Percentiles rank a stretch among this genome's conserved stretches.
These are phyloP conservation scores for Diaporthe caulivora DNA, from an alignment of 2,329 filamentous ascomycete genomes.

Conservation along the genomic window DNA sequence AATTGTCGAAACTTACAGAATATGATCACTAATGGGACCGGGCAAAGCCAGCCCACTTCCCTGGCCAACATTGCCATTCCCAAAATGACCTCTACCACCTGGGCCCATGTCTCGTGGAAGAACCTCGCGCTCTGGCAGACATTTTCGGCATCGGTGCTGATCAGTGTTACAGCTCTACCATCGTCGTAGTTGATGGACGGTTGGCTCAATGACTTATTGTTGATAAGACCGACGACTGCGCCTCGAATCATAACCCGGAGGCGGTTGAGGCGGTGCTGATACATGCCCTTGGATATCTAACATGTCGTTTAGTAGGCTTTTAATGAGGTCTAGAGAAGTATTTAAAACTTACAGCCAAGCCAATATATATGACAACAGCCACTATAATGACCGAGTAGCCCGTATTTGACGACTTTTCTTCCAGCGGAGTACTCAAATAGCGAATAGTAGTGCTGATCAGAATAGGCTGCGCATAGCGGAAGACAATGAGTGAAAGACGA, in stretches of 20 bases:
- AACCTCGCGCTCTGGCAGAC: slow-evolving; percentile 5
- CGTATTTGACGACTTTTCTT: neutral
- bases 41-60: neutral
- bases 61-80: neutral
- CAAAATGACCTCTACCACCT: neutral
- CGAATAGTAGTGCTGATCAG: neutral
- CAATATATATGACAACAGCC: neutral
- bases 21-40: neutral
- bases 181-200: neutral
- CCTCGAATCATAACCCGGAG: neutral
- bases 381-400: neutral
- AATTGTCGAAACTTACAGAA: neutral
- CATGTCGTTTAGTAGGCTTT: neutral
- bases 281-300: neutral
- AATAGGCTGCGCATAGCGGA: neutral
- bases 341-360: neutral
- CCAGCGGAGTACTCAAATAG: neutral
- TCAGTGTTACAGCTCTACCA: slow-evolving; percentile 1
- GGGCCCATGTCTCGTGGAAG: slow-evolving; percentile 2
- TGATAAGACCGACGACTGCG: neutral
- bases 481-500: neutral
- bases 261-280: neutral
- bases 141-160: neutral
- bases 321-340: neutral
- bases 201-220: neutral